These are phyloP conservation scores for Trichoderma sp. DNA, from an alignment of 2,329 filamentous ascomycete genomes.

Conservation along the genomic window DNA sequence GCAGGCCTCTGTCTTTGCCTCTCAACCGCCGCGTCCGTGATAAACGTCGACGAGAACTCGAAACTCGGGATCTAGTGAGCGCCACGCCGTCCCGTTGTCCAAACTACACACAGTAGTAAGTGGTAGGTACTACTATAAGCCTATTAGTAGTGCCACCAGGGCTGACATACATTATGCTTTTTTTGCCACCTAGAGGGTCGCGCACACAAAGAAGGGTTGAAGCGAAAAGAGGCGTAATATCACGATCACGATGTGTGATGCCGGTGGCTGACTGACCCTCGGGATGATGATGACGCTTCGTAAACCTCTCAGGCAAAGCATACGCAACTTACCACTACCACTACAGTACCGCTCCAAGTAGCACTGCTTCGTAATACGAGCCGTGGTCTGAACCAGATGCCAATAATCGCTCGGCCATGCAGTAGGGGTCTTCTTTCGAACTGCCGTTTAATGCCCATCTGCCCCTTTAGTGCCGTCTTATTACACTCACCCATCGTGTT, in stretches of 20 bases:
- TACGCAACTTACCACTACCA: not conserved
- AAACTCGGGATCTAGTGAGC: slow-evolving; percentile 19
- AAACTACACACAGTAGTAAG: not conserved
- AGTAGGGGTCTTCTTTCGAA: slow-evolving; percentile 16
- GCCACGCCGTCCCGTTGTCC: slow-evolving; percentile 18
- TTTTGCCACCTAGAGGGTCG: not conserved
- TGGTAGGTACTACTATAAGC: not conserved
- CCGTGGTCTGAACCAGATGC: not conserved
- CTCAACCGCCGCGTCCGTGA: not conserved
- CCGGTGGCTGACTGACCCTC: not conserved
- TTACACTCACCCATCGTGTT: slow-evolving; percentile 25
- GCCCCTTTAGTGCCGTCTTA: slow-evolving; percentile 22
- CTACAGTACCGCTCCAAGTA: not conserved
- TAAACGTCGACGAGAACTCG: not conserved
- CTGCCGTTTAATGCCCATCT: slow-evolving; percentile 11
- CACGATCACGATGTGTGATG: not conserved
- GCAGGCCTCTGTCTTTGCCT: not conserved
- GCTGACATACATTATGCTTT: not conserved
- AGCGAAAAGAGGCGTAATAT: not conserved
- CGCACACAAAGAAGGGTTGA: not conserved
- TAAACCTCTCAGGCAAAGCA: not conserved
- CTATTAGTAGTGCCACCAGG: not conserved
- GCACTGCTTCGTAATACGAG: slow-evolving; percentile 7
- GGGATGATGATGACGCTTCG: not conserved
- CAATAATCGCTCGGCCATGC: slow-evolving; percentile 8